Base-by-base conservation (phyloP, 257 asterid species). In the Asclepias syriaca region DNA sequence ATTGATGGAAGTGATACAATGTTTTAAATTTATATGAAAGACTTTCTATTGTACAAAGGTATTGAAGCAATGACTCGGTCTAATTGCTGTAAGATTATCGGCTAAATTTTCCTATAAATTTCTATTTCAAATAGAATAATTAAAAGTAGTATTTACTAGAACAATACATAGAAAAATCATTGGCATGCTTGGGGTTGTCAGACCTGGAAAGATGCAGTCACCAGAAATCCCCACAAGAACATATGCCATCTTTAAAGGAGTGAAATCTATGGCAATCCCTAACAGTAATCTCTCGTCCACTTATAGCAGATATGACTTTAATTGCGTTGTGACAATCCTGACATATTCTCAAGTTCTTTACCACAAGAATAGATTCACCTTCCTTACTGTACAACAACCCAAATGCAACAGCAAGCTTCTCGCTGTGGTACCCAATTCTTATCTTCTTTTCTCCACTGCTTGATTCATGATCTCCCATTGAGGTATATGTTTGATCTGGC, bases 221-320 rank as follows among this genome's bases (percentile, higher is more conserved):
- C 90, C 94, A 89, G 77, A 81, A 89, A 84, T 87, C 90, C 56
- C 79, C 84, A 77, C 91, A 88, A 50, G 96, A 82, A 77, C 96
- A 87, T 54, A 60, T 55, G 46, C 95, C 93, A 73, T 45, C 80
- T 81, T 78, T 84, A 72, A 90, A 90, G 76, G 81, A 79, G 75
- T 90, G 96, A 80, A 90, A 88, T 74, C 93, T 88, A 54, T 87
- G 83, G 65, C 88, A 88, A 80, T 90, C 97, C 77, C 95, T 80
- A 21, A 88, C 81, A 2, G 85, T 90, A 40, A 89, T 87, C 70
- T 81, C 97, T 75, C 92, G 81, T 69, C 65, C 49, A 7, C 89
- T 76, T 45, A 88, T 69, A 54, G 65, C 79, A 72, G 97, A 84
- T 72, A 90, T 46, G 50, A 85, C 51, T 81, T 87, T 88, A 50